Base-by-base conservation (phyloP, 768 basidiomycete genomes). In the Cyathus striatus region DNA sequence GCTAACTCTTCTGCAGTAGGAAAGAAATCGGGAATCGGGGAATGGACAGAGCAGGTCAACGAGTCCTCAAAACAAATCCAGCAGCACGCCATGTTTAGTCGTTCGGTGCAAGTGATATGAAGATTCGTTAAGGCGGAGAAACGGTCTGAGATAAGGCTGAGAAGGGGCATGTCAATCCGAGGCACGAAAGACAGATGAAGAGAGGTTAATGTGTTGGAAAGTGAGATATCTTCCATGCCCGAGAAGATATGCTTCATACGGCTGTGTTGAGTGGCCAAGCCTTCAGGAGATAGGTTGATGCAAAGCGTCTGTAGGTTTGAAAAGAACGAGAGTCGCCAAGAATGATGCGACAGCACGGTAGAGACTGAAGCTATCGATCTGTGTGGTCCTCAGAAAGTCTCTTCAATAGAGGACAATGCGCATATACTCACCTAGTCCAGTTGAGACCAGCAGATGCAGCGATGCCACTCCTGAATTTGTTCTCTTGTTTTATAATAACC, bases 1-100 rank as follows among this genome's bases (percentile, higher is more conserved):
- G 75, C 72, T 44, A 87, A 63, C 10, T 60, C 57, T 36, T 61
- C 51, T 6, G 62, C 67, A 21, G 68, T 63, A 13, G 57, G 42
- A 50, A 69, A 81, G 21, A 70, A 55, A 14, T 75, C 72, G 5
- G 77, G 77, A 43, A 87, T 66, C 0, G 84, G 83, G 5, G 83
- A 87, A 58, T 86, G 83, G 3, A 70, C 46, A 20, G 70, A 69
- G 39, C 69, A 66, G 6, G 62, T 69, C 20, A 78, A 62, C 38
- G 75, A 79, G 33, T 83, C 82, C 60, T 80, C 79, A 46, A 78
- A 78, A 55, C 85, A 87, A 35, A 55, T 51, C 70, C 77, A 78
- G 56, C 84, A 87, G 54, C 81, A 83, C 40, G 61, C 64, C 22
- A 68, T 53, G 43, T 78, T 73, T 35, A 86, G 63, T 27, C 79